A percentile compares a stretch with the other conserved stretches of the same genome.
phyloP scores from a whole-genome alignment of 148 eudicot species.

The Spergularia bocconei region DNA sequence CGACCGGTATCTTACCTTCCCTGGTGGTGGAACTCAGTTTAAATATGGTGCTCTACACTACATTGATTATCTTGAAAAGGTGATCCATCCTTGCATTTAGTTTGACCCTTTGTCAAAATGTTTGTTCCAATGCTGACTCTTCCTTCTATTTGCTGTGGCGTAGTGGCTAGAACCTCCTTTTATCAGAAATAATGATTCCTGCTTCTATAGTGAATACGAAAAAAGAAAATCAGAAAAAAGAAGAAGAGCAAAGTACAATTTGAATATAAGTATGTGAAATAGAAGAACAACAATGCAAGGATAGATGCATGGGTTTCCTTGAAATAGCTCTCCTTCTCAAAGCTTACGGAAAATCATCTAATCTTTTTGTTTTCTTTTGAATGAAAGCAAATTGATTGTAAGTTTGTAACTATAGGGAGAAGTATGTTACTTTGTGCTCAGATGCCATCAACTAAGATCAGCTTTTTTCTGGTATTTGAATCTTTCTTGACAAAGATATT shows the following conservation, averaged over 20 bases:
- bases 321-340: no score
- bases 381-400: no score
- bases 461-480: no score
- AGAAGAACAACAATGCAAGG: background rate
- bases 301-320: background rate
- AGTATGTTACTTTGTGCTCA: no score
- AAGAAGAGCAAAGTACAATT: no score
- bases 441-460: no score
- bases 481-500: background rate
- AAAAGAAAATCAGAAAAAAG: no score
- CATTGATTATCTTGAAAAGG: conserved; percentile 55
- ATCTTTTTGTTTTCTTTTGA: no score
- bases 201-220: background rate
- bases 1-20: conserved; percentile 54
- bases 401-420: no score
- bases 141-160: background rate
- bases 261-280: background rate
- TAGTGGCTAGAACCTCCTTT: background rate
- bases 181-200: background rate
- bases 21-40: conserved; percentile 71
- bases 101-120: background rate
- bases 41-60: conserved; percentile 52
- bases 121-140: background rate
- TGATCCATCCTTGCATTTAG: conserved; percentile 10
- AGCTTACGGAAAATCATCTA: no score